Evolutionary conservation across 495 filamentous ascomycete species (phyloP).

Genomic region (Cairneyella variabilis): DNA sequence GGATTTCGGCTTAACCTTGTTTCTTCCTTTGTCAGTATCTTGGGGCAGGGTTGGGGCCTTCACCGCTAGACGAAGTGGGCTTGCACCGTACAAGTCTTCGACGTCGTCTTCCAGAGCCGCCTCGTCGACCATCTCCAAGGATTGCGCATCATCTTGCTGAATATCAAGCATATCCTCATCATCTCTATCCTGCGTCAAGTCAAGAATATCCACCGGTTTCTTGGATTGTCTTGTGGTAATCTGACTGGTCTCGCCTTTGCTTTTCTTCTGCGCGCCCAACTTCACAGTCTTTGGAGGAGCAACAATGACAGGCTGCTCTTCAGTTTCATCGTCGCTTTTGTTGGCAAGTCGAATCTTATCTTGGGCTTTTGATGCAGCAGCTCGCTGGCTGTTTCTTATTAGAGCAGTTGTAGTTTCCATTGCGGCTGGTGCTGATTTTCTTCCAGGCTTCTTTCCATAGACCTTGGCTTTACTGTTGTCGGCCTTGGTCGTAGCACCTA

Average conservation of each 20-base stretch:
- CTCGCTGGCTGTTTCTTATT: conserved; percentile 8
- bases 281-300: neutral
- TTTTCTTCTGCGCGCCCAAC: neutral
- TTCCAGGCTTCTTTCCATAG: conserved; percentile 1
- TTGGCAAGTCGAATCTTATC: conserved; percentile 14
- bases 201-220: neutral
- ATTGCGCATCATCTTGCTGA: too few species aligned
- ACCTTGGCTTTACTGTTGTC: neutral
- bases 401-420: neutral
- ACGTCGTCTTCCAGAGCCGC: too few species aligned
- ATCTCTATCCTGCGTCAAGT: too few species aligned
- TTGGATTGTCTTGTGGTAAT: neutral
- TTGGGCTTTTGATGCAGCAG: conserved; percentile 27
- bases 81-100: too few species aligned
- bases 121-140: too few species aligned
- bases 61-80: too few species aligned
- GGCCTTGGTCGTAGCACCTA: neutral
- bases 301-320: neutral
- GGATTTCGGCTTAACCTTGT: too few species aligned
- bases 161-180: too few species aligned
- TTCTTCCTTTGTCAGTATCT: too few species aligned
- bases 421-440: conserved; percentile 8
- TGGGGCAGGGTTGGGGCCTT: too few species aligned
- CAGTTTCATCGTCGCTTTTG: conserved; percentile 1
- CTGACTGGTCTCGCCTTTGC: neutral